A percentile compares a stretch with the other conserved stretches of the same genome.
These are phyloP conservation scores for Colletotrichum caudatum DNA, from an alignment of 2,329 filamentous ascomycete genomes.

Conservation along the genomic window DNA sequence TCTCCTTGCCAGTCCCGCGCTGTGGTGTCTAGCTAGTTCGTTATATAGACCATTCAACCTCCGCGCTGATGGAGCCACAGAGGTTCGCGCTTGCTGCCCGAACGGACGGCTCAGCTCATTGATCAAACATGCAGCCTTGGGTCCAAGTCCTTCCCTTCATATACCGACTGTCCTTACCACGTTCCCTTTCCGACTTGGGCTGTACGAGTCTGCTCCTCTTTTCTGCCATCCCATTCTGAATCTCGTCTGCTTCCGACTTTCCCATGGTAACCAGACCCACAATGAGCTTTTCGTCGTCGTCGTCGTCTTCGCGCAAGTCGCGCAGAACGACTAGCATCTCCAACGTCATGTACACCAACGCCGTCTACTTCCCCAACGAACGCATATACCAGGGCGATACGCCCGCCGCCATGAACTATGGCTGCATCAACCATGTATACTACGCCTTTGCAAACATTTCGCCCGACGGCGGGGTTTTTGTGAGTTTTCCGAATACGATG, in stretches of 20 bases:
- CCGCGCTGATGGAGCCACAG: conserved; percentile 30
- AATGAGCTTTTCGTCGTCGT: conserved; percentile 56
- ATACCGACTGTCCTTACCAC: conserved; percentile 36
- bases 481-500: conserved; percentile 57
- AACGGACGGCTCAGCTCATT: conserved; percentile 35
- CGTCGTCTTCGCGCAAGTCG: conserved; percentile 59
- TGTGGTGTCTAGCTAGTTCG: conserved; percentile 32
- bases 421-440: conserved; percentile 83
- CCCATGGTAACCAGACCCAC: conserved; percentile 29
- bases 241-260: neutral
- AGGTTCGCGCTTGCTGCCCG: conserved; percentile 42
- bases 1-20: conserved; percentile 27
- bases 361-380: conserved; percentile 87
- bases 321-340: conserved; percentile 59
- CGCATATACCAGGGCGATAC: conserved; percentile 79
- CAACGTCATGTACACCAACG: conserved; percentile 74
- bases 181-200: conserved; percentile 20
- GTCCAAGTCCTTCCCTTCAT: conserved; percentile 36
- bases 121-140: conserved; percentile 39
- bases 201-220: conserved; percentile 26
- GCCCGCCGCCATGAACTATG: conserved; percentile 79
- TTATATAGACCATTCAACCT: conserved; percentile 40
- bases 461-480: conserved; percentile 79
- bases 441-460: conserved; percentile 85
- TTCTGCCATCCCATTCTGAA: neutral